Conservation (phyloP, 2,329 filamentous ascomycete genomes). For the Beauveria sp. region DNA sequence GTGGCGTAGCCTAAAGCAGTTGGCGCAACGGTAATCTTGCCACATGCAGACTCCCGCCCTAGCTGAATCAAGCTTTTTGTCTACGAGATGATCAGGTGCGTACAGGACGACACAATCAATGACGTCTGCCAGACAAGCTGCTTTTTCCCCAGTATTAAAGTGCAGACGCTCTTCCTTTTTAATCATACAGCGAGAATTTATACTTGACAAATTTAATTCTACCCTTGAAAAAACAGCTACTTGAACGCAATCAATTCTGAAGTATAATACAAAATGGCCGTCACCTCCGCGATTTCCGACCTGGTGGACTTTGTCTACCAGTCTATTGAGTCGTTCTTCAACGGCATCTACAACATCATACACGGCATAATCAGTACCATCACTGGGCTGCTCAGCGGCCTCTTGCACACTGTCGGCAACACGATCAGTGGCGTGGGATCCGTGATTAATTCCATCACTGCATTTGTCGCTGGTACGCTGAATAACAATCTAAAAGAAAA, state of each 20-base stretch:
- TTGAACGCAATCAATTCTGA: no score
- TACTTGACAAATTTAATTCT: no score
- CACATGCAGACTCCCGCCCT: background rate
- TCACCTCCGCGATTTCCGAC: conserved; percentile 2
- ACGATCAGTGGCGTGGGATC: background rate
- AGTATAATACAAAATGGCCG: background rate
- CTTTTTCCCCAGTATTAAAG: background rate
- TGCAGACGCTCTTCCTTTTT: background rate
- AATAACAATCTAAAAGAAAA: background rate
- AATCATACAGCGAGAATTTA: accelerated
- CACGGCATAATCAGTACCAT: background rate
- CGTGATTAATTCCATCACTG: background rate
- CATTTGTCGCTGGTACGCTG: background rate
- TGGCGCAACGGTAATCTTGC: background rate
- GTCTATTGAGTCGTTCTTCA: background rate
- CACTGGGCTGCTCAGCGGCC: background rate
- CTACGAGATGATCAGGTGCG: background rate
- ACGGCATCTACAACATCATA: background rate
- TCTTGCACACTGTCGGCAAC: background rate
- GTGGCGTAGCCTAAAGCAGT: background rate
- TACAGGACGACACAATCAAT: background rate
- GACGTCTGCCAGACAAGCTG: background rate
- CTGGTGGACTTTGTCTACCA: background rate
- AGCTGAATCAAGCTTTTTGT: background rate
- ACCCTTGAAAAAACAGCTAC: no score